Percentiles rank a stretch among this genome's conserved stretches.
Conservation (phyloP, 352 stramenopile species). For the Pythium aristosporum region DNA sequence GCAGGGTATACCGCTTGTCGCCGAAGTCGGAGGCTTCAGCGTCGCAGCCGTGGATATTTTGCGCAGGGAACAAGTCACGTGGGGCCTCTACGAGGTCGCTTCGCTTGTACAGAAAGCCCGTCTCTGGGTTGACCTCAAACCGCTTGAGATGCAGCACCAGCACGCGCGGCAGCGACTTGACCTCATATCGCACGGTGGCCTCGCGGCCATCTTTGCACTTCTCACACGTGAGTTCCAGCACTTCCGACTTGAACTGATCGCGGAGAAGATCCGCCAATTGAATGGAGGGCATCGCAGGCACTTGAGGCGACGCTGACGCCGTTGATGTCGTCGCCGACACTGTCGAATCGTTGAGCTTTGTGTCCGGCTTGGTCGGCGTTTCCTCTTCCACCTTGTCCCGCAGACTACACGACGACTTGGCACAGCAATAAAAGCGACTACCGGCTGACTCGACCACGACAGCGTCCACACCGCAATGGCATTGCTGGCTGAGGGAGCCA, state of each 20-base stretch:
- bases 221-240: constrained; percentile 80
- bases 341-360: not conserved
- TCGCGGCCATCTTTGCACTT: constrained; percentile 76
- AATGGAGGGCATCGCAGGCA: constrained; percentile 28
- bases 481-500: constrained; percentile 28
- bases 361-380: not conserved
- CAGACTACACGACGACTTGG: constrained; percentile 62
- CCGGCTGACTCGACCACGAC: constrained; percentile 32
- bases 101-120: constrained; percentile 73
- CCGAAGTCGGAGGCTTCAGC: not conserved
- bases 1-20: constrained; percentile 25
- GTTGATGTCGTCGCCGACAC: not conserved
- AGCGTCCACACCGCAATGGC: constrained; percentile 57
- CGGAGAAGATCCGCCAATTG: constrained; percentile 56
- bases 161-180: constrained; percentile 68
- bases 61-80: constrained; percentile 17
- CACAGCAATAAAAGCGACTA: constrained; percentile 52
- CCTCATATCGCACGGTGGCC: constrained; percentile 53
- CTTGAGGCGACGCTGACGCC: not conserved
- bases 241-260: constrained; percentile 79
- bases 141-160: constrained; percentile 85
- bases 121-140: constrained; percentile 77
- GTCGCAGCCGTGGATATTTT: constrained; percentile 21
- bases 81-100: constrained; percentile 74
- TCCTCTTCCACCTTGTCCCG: constrained; percentile 34